Evolutionary conservation across 2,329 filamentous ascomycete species (phyloP).

Genomic region (Zymoseptoria pseudotritici): DNA sequence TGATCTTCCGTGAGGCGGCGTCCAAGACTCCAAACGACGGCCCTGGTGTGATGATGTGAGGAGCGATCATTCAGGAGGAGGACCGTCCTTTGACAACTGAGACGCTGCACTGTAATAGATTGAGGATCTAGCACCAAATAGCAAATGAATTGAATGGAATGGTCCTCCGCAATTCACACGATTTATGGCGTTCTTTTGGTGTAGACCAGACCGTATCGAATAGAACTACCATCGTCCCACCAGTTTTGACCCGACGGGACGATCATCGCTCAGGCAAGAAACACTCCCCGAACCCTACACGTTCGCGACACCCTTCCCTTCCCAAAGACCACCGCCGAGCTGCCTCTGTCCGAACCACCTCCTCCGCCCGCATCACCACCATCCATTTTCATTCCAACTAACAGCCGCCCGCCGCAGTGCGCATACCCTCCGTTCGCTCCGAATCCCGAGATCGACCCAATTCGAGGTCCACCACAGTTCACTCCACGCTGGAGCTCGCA

Average conservation of each 20-base stretch:
- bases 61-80: neutral
- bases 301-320: neutral
- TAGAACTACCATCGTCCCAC: neutral
- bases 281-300: neutral
- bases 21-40: neutral
- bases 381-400: neutral
- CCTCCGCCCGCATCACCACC: neutral
- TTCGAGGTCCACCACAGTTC: neutral
- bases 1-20: neutral
- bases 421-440: neutral
- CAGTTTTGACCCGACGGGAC: neutral
- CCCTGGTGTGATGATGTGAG: neutral
- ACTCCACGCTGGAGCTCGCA: neutral
- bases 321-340: neutral
- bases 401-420: neutral
- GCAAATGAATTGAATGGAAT: too few species aligned
- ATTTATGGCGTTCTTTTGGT: too few species aligned
- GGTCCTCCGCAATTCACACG: too few species aligned
- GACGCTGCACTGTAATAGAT: too few species aligned
- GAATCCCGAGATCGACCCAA: neutral
- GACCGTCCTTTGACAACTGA: neutral
- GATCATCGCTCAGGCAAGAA: neutral
- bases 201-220: too few species aligned
- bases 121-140: too few species aligned
- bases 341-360: neutral